These are phyloP conservation scores for Debaryomyces castellii DNA, from an alignment of 805 yeast species.

Conservation along the genomic window DNA sequence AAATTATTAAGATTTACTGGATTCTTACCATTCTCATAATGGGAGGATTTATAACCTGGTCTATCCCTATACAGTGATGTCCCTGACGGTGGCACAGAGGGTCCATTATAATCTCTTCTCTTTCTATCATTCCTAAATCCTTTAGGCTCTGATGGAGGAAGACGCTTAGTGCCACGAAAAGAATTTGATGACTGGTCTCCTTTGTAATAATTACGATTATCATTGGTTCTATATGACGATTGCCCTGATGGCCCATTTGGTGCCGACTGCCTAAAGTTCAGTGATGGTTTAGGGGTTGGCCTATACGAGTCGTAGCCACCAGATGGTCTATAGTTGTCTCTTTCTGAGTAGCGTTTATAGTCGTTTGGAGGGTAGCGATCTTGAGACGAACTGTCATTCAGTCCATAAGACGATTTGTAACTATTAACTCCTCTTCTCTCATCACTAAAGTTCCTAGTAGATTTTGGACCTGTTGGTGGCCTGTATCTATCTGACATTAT, in stretches of 20 bases:
- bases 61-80: conserved; percentile 9
- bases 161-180: conserved; percentile 5
- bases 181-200: conserved; percentile 4
- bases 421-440: conserved; percentile 8
- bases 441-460: conserved; percentile 14
- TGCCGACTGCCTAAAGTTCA: background rate
- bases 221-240: conserved; percentile 13
- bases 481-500: conserved; percentile 36
- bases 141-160: conserved; percentile 14
- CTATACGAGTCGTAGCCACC: conserved; percentile 5
- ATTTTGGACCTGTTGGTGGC: conserved; percentile 28
- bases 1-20: conserved; percentile 7
- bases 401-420: conserved; percentile 11
- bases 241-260: conserved; percentile 17
- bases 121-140: conserved; percentile 8
- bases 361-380: conserved; percentile 9
- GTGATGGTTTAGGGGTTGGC: background rate
- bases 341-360: conserved; percentile 10
- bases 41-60: conserved; percentile 3
- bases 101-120: conserved; percentile 8
- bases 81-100: conserved; percentile 7
- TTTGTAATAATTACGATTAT: conserved; percentile 3
- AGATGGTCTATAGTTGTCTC: conserved; percentile 12
- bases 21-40: conserved; percentile 1
- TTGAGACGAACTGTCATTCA: conserved; percentile 5